phyloP scores from a whole-genome alignment of 2,329 filamentous ascomycete species.

The Calonectria pauciramosa region DNA sequence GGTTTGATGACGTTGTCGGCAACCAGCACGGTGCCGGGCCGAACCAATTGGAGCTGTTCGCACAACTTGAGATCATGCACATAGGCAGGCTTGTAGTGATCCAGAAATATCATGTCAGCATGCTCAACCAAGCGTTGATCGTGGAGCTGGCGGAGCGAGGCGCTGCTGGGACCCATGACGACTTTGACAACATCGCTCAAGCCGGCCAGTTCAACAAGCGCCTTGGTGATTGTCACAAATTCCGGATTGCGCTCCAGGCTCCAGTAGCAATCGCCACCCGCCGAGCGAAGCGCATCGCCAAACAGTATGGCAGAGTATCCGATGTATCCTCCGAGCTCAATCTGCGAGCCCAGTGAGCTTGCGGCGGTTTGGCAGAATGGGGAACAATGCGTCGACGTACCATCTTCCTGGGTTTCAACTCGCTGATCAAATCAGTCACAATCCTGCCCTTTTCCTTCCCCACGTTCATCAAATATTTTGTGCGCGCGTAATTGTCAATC shows the following conservation, averaged over 20 bases:
- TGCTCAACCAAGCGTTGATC: slow-evolving; percentile 64
- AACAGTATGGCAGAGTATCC: slow-evolving; percentile 87
- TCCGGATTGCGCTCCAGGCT: slow-evolving; percentile 81
- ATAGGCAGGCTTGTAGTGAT: slow-evolving; percentile 85
- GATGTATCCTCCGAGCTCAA: slow-evolving; percentile 85
- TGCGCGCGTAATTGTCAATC: slow-evolving; percentile 76
- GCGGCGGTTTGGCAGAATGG: neutral
- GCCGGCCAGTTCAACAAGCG: slow-evolving; percentile 79
- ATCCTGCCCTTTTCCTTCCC: slow-evolving; percentile 81
- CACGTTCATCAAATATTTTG: slow-evolving; percentile 85
- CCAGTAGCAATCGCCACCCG: slow-evolving; percentile 76
- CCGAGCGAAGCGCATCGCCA: slow-evolving; percentile 74
- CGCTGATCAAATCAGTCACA: slow-evolving; percentile 75
- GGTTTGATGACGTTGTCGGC: slow-evolving; percentile 81
- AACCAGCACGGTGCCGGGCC: slow-evolving; percentile 72
- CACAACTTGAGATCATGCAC: slow-evolving; percentile 81
- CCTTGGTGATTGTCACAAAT: slow-evolving; percentile 78
- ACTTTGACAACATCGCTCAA: slow-evolving; percentile 78
- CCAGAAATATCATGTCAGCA: slow-evolving; percentile 82
- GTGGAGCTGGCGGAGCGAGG: slow-evolving; percentile 72
- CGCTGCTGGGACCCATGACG: slow-evolving; percentile 76
- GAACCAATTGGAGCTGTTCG: slow-evolving; percentile 77
- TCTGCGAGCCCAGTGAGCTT: slow-evolving; percentile 43
- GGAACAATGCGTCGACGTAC: slow-evolving; percentile 47
- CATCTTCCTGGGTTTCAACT: slow-evolving; percentile 77